These are phyloP conservation scores for Hanseniaspora gamundiae DNA, from an alignment of 1,139 yeast species.

Conservation along the genomic window DNA sequence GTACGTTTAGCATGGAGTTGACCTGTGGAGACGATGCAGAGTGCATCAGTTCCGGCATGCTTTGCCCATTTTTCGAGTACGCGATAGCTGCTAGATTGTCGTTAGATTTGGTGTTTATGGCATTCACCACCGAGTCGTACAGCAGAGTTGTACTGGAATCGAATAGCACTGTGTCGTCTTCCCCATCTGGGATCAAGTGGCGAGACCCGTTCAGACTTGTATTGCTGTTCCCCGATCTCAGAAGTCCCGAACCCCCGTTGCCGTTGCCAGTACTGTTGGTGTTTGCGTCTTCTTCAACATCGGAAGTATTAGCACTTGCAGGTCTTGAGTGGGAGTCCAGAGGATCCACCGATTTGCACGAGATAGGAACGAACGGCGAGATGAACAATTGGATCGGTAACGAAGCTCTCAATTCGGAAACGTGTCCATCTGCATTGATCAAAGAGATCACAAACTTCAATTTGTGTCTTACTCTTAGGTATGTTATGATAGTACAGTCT, in stretches of 20 bases:
- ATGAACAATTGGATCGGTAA: constrained; percentile 50
- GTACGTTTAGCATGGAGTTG: neutral
- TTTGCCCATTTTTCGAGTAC: neutral
- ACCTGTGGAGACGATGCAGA: neutral
- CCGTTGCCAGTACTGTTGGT: neutral
- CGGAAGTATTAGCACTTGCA: constrained; percentile 14
- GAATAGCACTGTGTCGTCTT: constrained; percentile 21
- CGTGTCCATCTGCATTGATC: constrained; percentile 49
- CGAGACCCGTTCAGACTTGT: neutral
- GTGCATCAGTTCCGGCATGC: neutral
- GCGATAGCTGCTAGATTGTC: constrained; percentile 8
- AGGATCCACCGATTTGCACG: constrained; percentile 32
- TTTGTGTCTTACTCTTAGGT: constrained; percentile 48
- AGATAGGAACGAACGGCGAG: constrained; percentile 67
- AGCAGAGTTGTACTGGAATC: constrained; percentile 21
- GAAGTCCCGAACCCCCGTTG: no score
- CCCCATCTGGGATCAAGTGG: neutral
- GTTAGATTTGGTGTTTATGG: constrained; percentile 12
- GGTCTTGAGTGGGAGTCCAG: constrained; percentile 13
- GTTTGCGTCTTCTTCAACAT: constrained; percentile 12
- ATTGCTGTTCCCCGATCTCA: no score
- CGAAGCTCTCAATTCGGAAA: constrained; percentile 57
- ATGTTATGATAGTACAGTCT: constrained; percentile 57
- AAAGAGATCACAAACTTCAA: constrained; percentile 44
- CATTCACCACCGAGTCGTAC: constrained; percentile 8